These are phyloP conservation scores for Picea sitchensis DNA, from an alignment of 75 land plant genomes.

Conservation along the genomic window DNA sequence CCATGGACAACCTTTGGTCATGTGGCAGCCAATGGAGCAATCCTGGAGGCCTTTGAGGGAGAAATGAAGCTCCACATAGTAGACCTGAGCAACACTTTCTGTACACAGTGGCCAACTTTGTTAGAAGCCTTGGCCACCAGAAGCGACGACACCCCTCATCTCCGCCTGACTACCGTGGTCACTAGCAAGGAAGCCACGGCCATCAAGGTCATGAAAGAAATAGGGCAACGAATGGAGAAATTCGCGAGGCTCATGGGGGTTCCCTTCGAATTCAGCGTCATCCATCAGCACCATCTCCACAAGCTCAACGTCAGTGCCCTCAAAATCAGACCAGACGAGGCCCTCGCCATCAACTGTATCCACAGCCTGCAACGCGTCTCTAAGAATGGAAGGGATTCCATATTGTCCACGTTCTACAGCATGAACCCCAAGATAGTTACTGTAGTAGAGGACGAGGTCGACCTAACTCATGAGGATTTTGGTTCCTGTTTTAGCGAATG, in stretches of 20 bases:
- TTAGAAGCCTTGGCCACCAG: conserved; percentile 93
- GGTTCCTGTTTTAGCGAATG: conserved; percentile 51
- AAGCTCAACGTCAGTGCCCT: conserved; percentile 42
- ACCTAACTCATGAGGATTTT: conserved; percentile 54
- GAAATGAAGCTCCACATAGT: conserved; percentile 73
- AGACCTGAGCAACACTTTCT: conserved; percentile 80
- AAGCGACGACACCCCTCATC: conserved; percentile 81
- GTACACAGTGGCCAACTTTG: conserved; percentile 97
- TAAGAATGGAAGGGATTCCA: conserved; percentile 34
- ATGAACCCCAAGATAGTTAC: conserved; percentile 69
- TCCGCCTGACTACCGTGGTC: conserved; percentile 70
- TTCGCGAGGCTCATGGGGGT: conserved; percentile 97
- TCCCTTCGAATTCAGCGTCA: conserved; percentile 69
- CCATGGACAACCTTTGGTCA: conserved; percentile 98
- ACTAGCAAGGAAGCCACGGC: conserved; percentile 19
- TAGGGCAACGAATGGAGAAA: conserved; percentile 75
- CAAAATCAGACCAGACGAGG: conserved; percentile 50
- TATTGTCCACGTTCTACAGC: conserved; percentile 41
- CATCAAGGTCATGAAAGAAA: conserved; percentile 74
- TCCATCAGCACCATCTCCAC: conserved; percentile 45
- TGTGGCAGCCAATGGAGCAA: conserved; percentile 89
- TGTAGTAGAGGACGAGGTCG: conserved; percentile 86
- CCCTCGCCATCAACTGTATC: conserved; percentile 76
- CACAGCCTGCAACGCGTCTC: conserved; percentile 53
- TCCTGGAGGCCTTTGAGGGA: conserved; percentile 83